Evolutionary conservation across 2,329 filamentous ascomycete genomes (phyloP).

Genomic region (Xylariaceae sp.): DNA sequence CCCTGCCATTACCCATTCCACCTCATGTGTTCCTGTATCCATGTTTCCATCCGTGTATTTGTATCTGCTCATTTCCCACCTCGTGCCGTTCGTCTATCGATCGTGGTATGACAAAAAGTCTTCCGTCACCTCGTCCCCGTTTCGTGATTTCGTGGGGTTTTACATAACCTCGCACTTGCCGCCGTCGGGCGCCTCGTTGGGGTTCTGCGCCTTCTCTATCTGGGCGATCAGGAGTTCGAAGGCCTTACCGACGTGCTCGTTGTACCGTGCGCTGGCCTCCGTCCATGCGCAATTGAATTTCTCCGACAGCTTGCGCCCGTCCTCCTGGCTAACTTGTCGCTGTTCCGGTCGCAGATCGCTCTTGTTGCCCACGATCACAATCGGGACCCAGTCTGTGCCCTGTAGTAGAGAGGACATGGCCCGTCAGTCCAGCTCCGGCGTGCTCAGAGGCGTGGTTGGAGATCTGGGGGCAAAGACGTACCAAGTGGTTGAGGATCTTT

Average conservation of each 20-base stretch:
- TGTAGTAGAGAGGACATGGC: constrained; percentile 7
- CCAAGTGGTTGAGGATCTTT: constrained; percentile 94
- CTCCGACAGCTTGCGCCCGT: constrained; percentile 78
- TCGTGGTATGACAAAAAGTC: background rate
- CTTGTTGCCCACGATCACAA: constrained; percentile 97
- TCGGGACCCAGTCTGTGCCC: constrained; percentile 85
- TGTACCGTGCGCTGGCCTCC: constrained; percentile 89
- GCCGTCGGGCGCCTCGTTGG: constrained; percentile 73
- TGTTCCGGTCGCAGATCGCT: constrained; percentile 89
- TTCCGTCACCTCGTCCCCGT: background rate
- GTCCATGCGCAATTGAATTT: constrained; percentile 92
- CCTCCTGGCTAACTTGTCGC: constrained; percentile 81
- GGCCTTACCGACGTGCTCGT: constrained; percentile 87
- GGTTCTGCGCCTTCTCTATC: constrained; percentile 92
- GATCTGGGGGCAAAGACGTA: no score
- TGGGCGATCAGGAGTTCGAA: constrained; percentile 94
- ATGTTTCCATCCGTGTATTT: no score
- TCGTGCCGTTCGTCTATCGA: background rate
- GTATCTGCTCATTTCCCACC: background rate
- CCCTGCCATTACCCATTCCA: no score
- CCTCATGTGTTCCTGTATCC: no score
- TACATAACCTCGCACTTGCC: constrained; percentile 87
- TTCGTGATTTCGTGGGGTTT: constrained; percentile 17
- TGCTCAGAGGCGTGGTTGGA: no score
- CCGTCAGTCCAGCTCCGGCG: background rate